These are phyloP conservation scores for Endotrypanum monterogeii DNA, from an alignment of 208 protist species.

Conservation along the genomic window DNA sequence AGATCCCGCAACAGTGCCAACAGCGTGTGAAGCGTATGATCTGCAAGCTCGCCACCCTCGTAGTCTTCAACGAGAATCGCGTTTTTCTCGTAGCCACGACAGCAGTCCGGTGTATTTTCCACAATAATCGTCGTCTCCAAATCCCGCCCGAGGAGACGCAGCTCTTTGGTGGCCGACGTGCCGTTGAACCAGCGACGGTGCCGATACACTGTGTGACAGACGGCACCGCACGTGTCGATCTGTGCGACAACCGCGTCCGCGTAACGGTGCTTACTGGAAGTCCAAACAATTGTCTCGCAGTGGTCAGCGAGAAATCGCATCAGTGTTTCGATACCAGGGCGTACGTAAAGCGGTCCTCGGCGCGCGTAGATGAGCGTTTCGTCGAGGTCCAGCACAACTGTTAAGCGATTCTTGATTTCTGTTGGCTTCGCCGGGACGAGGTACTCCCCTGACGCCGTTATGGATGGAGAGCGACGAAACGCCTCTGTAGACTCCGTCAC, in stretches of 20 bases:
- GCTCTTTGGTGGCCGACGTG: conserved; percentile 74
- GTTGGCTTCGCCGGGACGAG: conserved; percentile 71
- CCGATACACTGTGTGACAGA: conserved; percentile 81
- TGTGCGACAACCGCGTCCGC: conserved; percentile 85
- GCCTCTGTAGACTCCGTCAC: conserved; percentile 13
- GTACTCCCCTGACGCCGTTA: conserved; percentile 26
- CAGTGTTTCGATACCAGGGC: conserved; percentile 79
- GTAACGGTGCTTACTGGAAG: conserved; percentile 78
- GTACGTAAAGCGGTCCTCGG: conserved; percentile 87
- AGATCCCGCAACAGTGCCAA: conserved; percentile 72
- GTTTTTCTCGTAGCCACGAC: conserved; percentile 87
- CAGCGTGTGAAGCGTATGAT: conserved; percentile 75
- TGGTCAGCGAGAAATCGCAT: conserved; percentile 74
- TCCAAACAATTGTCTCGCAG: conserved; percentile 91
- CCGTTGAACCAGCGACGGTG: conserved; percentile 77
- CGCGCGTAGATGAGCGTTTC: conserved; percentile 91
- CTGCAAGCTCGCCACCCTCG: conserved; percentile 89
- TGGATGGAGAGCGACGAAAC: conserved; percentile 47
- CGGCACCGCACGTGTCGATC: conserved; percentile 66
- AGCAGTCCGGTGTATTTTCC: conserved; percentile 92
- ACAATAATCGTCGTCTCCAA: conserved; percentile 79
- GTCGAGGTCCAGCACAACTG: conserved; percentile 92
- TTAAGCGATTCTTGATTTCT: conserved; percentile 53
- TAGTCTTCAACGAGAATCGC: conserved; percentile 89
- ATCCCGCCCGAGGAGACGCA: conserved; percentile 80